Percentiles rank a stretch among this genome's conserved stretches.
These are phyloP conservation scores for Geum urbanum DNA, from an alignment of 306 rosid species.

Conservation along the genomic window DNA sequence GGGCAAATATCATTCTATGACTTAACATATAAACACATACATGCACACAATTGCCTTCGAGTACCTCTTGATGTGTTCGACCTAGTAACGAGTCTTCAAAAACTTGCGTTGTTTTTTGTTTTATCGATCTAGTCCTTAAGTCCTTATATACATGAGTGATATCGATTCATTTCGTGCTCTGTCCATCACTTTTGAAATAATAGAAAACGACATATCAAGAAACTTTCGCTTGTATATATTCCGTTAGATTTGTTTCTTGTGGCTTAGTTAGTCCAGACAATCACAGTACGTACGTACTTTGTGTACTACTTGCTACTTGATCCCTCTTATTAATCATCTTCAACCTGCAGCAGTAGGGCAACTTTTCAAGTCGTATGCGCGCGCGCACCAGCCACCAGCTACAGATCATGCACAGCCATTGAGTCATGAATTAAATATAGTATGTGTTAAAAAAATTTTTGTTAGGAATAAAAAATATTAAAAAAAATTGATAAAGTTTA, in stretches of 20 bases:
- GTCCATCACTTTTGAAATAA: neutral
- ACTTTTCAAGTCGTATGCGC: neutral
- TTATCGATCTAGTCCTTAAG: too few species aligned
- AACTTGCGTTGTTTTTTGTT: neutral
- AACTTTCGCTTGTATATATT: neutral
- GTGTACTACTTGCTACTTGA: too few species aligned
- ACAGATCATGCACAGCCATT: neutral
- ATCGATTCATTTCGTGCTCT: neutral
- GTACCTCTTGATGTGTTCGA: neutral
- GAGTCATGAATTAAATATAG: too few species aligned
- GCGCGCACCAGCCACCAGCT: neutral
- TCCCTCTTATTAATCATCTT: too few species aligned
- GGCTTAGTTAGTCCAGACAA: conserved; percentile 1
- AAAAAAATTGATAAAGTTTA: too few species aligned
- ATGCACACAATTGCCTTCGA: too few species aligned
- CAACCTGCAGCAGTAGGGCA: neutral
- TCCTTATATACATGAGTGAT: too few species aligned
- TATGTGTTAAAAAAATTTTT: too few species aligned
- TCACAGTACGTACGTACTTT: neutral
- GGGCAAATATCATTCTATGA: too few species aligned
- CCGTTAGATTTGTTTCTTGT: conserved; percentile 1
- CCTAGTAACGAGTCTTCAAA: neutral
- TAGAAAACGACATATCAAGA: neutral
- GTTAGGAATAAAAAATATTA: too few species aligned
- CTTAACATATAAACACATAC: too few species aligned